Evolutionary conservation across 768 basidiomycete species (phyloP).

Genomic region (Pleurotus salmoneostramineus): DNA sequence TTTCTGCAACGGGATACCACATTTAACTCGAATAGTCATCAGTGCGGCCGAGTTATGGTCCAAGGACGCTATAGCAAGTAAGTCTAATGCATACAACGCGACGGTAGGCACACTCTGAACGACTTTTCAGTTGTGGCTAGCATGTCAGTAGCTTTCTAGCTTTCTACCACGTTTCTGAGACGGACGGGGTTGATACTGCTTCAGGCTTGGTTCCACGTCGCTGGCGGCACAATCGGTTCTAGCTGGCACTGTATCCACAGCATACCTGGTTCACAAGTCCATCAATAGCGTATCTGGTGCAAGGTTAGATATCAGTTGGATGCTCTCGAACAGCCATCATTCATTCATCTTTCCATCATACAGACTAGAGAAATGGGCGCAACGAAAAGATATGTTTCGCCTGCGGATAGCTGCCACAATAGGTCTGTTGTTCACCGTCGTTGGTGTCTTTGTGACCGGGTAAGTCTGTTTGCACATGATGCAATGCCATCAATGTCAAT

Average conservation of each 20-base stretch:
- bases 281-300: neutral
- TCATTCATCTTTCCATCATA: neutral
- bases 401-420: too few relatives aligned
- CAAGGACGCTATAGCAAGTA: conserved; percentile 7
- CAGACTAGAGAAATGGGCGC: too few relatives aligned
- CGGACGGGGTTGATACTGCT: neutral
- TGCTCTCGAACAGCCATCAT: neutral
- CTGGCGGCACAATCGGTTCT: conserved; percentile 9
- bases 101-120: neutral
- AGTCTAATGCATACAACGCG: neutral
- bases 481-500: too few relatives aligned
- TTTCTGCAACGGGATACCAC: neutral
- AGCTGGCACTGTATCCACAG: conserved; percentile 6
- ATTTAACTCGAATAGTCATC: neutral
- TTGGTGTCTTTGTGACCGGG: too few relatives aligned
- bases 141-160: neutral
- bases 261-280: conserved; percentile 1
- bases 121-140: conserved; percentile 3
- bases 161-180: neutral
- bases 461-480: too few relatives aligned
- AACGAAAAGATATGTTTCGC: too few relatives aligned
- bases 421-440: too few relatives aligned
- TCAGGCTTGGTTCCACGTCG: conserved; percentile 5
- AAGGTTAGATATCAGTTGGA: neutral
- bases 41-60: conserved; percentile 9